phyloP scores from a whole-genome alignment of 129 eudicot species.

The Centrapalus pauciflorus region DNA sequence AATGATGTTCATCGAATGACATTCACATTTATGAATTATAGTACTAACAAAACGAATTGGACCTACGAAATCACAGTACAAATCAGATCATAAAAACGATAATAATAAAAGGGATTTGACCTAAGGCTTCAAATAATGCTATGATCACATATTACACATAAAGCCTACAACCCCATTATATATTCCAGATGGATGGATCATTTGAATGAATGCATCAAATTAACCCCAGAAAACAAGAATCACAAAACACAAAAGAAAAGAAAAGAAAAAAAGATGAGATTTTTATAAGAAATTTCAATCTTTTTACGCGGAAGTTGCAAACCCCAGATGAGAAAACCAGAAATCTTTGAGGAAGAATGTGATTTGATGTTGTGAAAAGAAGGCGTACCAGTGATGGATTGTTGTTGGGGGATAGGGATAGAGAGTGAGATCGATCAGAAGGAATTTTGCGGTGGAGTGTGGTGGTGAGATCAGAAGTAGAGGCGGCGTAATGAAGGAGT shows the following conservation, averaged over 20 bases:
- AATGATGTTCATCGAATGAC: too few species aligned
- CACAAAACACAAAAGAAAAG: conserved; percentile 12
- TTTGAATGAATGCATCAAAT: conserved; percentile 9
- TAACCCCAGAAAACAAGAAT: conserved; percentile 20
- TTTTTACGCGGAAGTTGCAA: background rate
- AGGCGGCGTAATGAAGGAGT: conserved; percentile 26
- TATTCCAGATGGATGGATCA: conserved; percentile 24
- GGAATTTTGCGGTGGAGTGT: conserved; percentile 6
- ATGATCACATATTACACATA: background rate
- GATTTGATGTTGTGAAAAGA: conserved; percentile 18
- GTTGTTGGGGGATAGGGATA: too few species aligned
- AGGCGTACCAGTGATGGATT: conserved; percentile 26
- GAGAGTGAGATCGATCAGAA: background rate
- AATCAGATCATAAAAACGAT: background rate
- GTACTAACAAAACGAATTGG: background rate
- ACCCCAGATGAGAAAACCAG: background rate
- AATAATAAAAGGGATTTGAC: background rate
- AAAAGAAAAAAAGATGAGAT: background rate
- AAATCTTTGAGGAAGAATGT: background rate
- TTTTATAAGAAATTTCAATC: conserved; percentile 1
- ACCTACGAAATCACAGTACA: conserved; percentile 8
- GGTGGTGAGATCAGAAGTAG: conserved; percentile 21
- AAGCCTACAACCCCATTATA: conserved; percentile 7
- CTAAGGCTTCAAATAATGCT: background rate
- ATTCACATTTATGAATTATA: too few species aligned